Evolutionary conservation across 2,329 filamentous ascomycete genomes (phyloP).

Genomic region (Fusarium equiseti): DNA sequence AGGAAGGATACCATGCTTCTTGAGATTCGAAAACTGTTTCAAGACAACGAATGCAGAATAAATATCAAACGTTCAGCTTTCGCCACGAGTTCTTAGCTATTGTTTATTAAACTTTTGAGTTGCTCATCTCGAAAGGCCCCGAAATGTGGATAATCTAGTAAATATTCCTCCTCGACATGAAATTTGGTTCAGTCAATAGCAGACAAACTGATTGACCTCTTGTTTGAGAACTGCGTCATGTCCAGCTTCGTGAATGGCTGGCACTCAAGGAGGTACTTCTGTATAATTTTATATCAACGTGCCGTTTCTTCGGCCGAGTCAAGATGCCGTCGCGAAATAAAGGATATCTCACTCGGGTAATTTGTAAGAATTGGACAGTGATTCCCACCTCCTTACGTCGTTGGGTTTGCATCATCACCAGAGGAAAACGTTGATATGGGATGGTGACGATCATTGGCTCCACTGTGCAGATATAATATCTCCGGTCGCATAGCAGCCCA

Average conservation of each 20-base stretch:
- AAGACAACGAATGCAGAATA: slow-evolving; percentile 11
- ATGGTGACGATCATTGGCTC: not conserved
- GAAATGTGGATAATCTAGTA: not conserved
- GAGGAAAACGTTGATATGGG: not conserved
- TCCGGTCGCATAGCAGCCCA: not conserved
- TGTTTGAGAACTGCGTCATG: not conserved
- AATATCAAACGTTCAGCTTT: slow-evolving; percentile 44
- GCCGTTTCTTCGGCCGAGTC: not conserved
- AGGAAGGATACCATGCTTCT: slow-evolving; percentile 43
- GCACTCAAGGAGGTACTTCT: not conserved
- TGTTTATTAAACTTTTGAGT: not conserved
- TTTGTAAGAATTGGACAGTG: not conserved
- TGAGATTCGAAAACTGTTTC: slow-evolving; percentile 22
- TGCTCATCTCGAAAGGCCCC: not conserved
- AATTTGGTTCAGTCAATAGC: not conserved
- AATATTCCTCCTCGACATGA: not conserved
- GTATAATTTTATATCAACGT: not conserved
- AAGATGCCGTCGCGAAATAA: not conserved
- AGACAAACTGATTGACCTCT: not conserved
- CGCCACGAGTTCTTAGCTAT: not conserved
- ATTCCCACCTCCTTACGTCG: not conserved
- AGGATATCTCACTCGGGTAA: not conserved
- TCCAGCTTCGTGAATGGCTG: not conserved
- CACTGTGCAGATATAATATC: not conserved
- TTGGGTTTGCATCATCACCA: not conserved